phyloP scores from a whole-genome alignment of 768 basidiomycete species.

The Leccinum subtestaceum region DNA sequence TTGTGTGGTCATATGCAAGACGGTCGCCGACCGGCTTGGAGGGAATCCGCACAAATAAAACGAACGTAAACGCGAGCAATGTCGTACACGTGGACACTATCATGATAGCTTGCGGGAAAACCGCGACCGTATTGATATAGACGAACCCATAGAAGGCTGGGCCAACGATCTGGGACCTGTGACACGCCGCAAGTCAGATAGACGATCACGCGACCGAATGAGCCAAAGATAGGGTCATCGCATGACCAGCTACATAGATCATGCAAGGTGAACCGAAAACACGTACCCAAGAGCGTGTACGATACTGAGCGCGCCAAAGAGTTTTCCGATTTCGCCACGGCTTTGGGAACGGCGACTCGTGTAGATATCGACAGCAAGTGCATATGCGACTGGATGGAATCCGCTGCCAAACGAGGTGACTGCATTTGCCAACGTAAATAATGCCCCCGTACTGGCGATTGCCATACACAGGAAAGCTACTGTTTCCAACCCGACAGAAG shows the following conservation, averaged over 20 bases:
- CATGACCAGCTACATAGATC: no score
- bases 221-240: not conserved
- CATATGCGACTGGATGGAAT: slow-evolving; percentile 64
- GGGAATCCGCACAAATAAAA: slow-evolving; percentile 48
- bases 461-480: slow-evolving; percentile 50
- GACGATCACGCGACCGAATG: not conserved
- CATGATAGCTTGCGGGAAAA: slow-evolving; percentile 69
- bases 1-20: not conserved
- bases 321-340: slow-evolving; percentile 56
- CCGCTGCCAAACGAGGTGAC: slow-evolving; percentile 62
- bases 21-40: not conserved
- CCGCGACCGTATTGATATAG: slow-evolving; percentile 67
- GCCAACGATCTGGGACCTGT: slow-evolving; percentile 64
- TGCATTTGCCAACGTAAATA: slow-evolving; percentile 53
- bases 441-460: slow-evolving; percentile 40
- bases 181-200: not conserved
- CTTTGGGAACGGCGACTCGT: slow-evolving; percentile 42
- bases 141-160: slow-evolving; percentile 72
- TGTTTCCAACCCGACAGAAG: slow-evolving; percentile 58
- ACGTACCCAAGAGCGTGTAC: slow-evolving; percentile 62
- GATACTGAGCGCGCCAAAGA: slow-evolving; percentile 82
- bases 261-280: not conserved
- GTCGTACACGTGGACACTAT: slow-evolving; percentile 46
- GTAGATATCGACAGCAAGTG: slow-evolving; percentile 69
- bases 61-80: slow-evolving; percentile 41